phyloP scores from a whole-genome alignment of 192 early-diverging fungal genomes.

The Thamnidium elegans region DNA sequence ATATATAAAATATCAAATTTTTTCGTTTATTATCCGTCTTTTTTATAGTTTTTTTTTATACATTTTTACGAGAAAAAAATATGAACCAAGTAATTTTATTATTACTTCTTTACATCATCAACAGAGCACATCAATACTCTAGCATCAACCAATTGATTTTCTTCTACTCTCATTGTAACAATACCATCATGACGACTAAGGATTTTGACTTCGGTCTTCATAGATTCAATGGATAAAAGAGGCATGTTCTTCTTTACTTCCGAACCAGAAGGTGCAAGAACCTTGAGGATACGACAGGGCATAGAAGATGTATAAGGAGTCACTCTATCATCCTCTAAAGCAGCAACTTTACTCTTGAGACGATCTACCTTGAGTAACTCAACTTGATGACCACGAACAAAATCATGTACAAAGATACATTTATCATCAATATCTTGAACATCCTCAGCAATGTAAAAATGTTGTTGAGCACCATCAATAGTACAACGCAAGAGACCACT shows the following conservation, averaged over 20 bases:
- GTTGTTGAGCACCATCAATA: slow-evolving; percentile 49
- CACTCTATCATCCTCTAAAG: slow-evolving; percentile 44
- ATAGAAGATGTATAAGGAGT: slow-evolving; percentile 61
- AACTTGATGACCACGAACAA: slow-evolving; percentile 45
- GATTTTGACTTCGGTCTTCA: slow-evolving; percentile 64
- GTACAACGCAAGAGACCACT: slow-evolving; percentile 43
- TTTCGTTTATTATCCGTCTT: background rate
- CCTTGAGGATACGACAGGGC: slow-evolving; percentile 59
- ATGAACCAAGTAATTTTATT: background rate
- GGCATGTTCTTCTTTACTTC: slow-evolving; percentile 53
- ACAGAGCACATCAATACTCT: slow-evolving; percentile 51
- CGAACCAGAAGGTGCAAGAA: slow-evolving; percentile 49
- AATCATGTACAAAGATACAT: slow-evolving; percentile 46
- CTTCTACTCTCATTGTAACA: slow-evolving; percentile 50
- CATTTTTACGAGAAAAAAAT: background rate
- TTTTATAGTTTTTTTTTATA: background rate
- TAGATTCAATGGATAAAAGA: slow-evolving; percentile 61
- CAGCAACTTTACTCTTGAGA: slow-evolving; percentile 38
- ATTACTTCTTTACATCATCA: slow-evolving; percentile 28
- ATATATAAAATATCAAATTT: background rate
- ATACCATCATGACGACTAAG: slow-evolving; percentile 54
- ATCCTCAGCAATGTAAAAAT: slow-evolving; percentile 45
- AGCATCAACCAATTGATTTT: slow-evolving; percentile 59
- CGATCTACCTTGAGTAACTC: slow-evolving; percentile 43
- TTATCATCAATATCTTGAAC: slow-evolving; percentile 38